Percentiles rank a stretch among this genome's conserved stretches.
phyloP scores from a whole-genome alignment of 371 early-diverging fungal species.

The Rhizopus microsporus region DNA sequence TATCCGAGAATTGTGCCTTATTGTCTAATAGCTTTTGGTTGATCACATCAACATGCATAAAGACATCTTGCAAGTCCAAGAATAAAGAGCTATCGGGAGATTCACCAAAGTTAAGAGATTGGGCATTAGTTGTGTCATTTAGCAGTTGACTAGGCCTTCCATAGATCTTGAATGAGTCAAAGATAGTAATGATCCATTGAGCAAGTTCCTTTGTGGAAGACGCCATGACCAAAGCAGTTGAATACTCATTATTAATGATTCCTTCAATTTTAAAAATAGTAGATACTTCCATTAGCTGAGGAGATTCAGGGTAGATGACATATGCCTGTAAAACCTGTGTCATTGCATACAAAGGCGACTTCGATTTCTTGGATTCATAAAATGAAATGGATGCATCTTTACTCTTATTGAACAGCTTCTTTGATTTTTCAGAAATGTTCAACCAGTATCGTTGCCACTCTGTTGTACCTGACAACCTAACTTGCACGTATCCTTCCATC shows the following conservation, averaged over 20 bases:
- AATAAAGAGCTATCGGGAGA: conserved; percentile 26
- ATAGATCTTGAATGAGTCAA: conserved; percentile 45
- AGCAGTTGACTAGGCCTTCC: conserved; percentile 34
- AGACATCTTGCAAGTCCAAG: conserved; percentile 37
- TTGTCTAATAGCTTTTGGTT: conserved; percentile 32
- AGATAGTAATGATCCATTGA: conserved; percentile 34
- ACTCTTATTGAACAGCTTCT: conserved; percentile 51
- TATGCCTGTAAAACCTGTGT: conserved; percentile 59
- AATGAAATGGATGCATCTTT: conserved; percentile 26
- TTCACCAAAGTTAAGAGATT: conserved; percentile 34
- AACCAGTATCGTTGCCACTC: conserved; percentile 62
- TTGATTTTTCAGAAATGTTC: conserved; percentile 53
- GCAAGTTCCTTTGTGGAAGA: conserved; percentile 31
- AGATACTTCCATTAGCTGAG: conserved; percentile 20
- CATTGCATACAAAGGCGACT: conserved; percentile 46
- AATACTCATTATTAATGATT: not conserved
- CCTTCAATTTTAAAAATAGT: conserved; percentile 27
- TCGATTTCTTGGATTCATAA: conserved; percentile 51
- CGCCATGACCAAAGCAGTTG: conserved; percentile 21
- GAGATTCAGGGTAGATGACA: conserved; percentile 58
- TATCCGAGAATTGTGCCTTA: conserved; percentile 29
- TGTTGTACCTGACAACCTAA: conserved; percentile 52
- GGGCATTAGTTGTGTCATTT: conserved; percentile 21
- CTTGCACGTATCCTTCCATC: conserved; percentile 51
- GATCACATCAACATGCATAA: conserved; percentile 26